Evolutionary conservation across 257 asterid genomes (phyloP), one percentile per base, ranked within the genome.

Genomic region (Primulina huaijiensis): DNA sequence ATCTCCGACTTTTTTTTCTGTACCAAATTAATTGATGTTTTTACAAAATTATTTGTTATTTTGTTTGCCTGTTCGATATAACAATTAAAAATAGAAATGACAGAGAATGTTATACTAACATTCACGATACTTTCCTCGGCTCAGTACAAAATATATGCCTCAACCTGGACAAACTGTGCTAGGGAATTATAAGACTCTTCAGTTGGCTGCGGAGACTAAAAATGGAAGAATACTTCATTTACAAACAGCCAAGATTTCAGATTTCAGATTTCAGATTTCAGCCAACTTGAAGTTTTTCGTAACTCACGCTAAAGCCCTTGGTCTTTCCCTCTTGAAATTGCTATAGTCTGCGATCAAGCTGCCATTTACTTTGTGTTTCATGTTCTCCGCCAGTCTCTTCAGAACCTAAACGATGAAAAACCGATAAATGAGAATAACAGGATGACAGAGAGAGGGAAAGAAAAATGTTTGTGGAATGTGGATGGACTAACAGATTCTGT

Each of bases 331-430:
- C 89, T 89, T 91, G 82, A 89, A 94, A 43, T 69, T 75, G 27
- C 76, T 75, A 60, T 94, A 94, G 73, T 94, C 97, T 2, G 97
- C 82, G 53, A 83, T 85, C 92, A 94, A 85, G 85, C 89, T 89
- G 38, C 87, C 76, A 74, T 89, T 94, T 9, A 94, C 99, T 77
- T 87, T 89, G 37, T 76, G 65, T 77, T 85, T 94, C 97, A 94
- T 91, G 83, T 88, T 91, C 78, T 82, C 94, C 88, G 89, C 80
- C 76, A 91, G 71, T 74, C 83, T 71, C 85, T 68, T 81, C 8
- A 94, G 84, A 79, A 94, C 92, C 99, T 94, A 56, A 27, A 17
- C 73, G 68, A 43, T 37, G 74, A 60, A 64, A 14, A 35, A 6
- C 21, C 60, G 1, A 65, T 8, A 16, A 29, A 23, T 38, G 30